phyloP scores from a whole-genome alignment of 1,139 yeast species.

The Geotrichum bryndzae region DNA sequence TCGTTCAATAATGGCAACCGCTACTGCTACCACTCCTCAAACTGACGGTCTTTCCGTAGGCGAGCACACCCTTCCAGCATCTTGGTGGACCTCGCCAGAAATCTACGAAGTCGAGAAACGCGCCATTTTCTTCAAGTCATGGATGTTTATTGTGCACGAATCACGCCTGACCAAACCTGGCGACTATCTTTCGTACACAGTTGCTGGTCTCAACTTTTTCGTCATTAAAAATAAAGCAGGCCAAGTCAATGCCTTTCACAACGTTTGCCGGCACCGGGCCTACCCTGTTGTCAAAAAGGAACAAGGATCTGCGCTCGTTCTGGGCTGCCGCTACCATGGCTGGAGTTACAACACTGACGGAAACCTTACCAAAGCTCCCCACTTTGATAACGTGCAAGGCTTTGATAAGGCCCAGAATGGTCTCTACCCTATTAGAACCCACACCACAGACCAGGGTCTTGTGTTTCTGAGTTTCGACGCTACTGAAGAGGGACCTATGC shows the following conservation, averaged over 20 bases:
- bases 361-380: constrained; percentile 53
- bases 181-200: constrained; percentile 47
- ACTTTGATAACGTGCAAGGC: constrained; percentile 53
- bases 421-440: constrained; percentile 49
- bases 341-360: constrained; percentile 61
- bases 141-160: constrained; percentile 50
- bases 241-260: constrained; percentile 52
- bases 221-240: constrained; percentile 49
- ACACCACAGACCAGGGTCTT: constrained; percentile 51
- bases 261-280: constrained; percentile 60
- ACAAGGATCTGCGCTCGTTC: constrained; percentile 49
- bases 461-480: constrained; percentile 50
- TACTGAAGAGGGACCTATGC: constrained; percentile 35
- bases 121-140: constrained; percentile 50
- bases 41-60: constrained; percentile 29
- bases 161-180: constrained; percentile 51
- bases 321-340: constrained; percentile 61
- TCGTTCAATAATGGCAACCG: constrained; percentile 6
- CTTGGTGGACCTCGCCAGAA: constrained; percentile 59
- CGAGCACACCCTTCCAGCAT: constrained; percentile 57
- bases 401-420: constrained; percentile 52
- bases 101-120: constrained; percentile 53
- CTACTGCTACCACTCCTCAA: neutral
- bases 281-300: constrained; percentile 55
- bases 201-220: constrained; percentile 52